A percentile compares a stretch with the other conserved stretches of the same genome.
Conservation (phyloP, 495 filamentous ascomycete genomes). For the Saxophila tyrrhenica region DNA sequence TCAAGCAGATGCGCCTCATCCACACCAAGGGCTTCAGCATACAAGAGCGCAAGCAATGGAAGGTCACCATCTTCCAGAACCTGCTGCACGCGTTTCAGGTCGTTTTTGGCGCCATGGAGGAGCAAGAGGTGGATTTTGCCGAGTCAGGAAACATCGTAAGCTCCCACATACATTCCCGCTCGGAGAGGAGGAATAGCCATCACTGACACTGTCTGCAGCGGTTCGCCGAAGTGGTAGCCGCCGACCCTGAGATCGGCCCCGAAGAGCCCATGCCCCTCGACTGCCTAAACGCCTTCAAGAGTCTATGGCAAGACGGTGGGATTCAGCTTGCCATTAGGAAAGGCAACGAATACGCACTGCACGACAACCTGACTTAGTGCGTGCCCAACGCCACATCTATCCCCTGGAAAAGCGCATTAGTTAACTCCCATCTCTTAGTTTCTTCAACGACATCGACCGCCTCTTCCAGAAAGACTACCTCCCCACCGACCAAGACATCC, state of each 20-base stretch:
- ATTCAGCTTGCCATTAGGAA: conserved; percentile 77
- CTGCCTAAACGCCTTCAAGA: conserved; percentile 69
- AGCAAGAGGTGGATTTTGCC: conserved; percentile 71
- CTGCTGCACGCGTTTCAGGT: conserved; percentile 38
- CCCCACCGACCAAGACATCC: conserved; percentile 92
- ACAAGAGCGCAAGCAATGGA: conserved; percentile 82
- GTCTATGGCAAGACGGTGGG: conserved; percentile 72
- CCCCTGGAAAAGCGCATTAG: too few species aligned
- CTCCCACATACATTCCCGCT: not conserved
- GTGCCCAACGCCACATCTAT: too few species aligned
- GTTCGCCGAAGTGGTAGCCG: conserved; percentile 30
- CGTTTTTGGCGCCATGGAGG: conserved; percentile 87
- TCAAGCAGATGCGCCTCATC: conserved; percentile 99
- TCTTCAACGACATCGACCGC: conserved; percentile 80
- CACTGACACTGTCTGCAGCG: conserved; percentile 4
- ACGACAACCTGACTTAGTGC: conserved; percentile 92
- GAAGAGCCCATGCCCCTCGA: conserved; percentile 45
- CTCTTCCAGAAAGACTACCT: conserved; percentile 79
- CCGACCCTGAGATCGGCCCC: conserved; percentile 27
- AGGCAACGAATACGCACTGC: conserved; percentile 91
- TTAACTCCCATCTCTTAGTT: conserved; percentile 43
- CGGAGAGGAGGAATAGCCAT: not conserved
- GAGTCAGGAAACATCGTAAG: conserved; percentile 65
- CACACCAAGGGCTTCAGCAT: conserved; percentile 87
- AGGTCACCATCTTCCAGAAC: conserved; percentile 72